phyloP scores from a whole-genome alignment of 441 rosid species.

The Bruguiera hainesii region DNA sequence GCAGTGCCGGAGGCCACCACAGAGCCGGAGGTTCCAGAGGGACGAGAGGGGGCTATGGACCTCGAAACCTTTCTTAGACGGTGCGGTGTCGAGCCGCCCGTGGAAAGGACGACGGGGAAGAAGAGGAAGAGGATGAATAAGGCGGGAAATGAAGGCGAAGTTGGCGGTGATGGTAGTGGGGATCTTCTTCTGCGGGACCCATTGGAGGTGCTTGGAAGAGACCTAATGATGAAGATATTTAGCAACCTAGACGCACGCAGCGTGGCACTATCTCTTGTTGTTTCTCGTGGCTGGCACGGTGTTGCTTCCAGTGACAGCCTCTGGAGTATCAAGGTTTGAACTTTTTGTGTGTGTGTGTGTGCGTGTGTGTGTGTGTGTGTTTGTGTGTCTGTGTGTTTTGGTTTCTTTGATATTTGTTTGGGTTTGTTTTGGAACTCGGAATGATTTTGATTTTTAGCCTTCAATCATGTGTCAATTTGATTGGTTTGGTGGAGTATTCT shows the following conservation, averaged over 20 bases:
- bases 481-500: no score
- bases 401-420: not conserved
- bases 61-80: not conserved
- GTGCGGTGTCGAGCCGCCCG: not conserved
- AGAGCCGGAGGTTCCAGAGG: not conserved
- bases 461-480: no score
- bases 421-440: not conserved
- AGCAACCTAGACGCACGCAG: conserved; percentile 57
- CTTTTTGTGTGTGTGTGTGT: not conserved
- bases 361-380: not conserved
- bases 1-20: not conserved
- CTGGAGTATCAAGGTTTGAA: conserved; percentile 43
- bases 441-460: not conserved
- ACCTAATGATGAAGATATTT: conserved; percentile 53
- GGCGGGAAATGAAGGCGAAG: conserved; percentile 2
- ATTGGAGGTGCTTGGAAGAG: conserved; percentile 48
- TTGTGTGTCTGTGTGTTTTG: not conserved
- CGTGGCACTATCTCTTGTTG: conserved; percentile 51
- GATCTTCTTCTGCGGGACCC: conserved; percentile 30
- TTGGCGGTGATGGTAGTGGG: not conserved
- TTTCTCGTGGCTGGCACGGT: conserved; percentile 46
- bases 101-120: conserved; percentile 4
- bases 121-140: conserved; percentile 7
- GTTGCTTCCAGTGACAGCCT: conserved; percentile 49
- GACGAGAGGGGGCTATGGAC: not conserved